Evolutionary conservation across 768 basidiomycete species (phyloP), one percentile per base, ranked within the genome.

Genomic region (Boletus huronensis): DNA sequence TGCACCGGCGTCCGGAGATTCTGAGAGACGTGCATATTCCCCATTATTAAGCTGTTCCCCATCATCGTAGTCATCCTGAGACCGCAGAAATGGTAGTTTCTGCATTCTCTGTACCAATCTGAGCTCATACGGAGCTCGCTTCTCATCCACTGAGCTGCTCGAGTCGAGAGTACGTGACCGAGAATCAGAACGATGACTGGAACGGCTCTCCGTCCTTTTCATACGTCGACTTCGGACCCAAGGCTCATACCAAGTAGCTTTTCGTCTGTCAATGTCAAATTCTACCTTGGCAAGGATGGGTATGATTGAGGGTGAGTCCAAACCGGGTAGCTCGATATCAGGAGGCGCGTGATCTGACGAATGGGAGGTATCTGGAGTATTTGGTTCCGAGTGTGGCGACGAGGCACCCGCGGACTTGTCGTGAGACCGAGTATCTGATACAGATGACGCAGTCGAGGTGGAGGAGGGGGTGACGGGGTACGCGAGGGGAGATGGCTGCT

Each of bases 281-380:
- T 98, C 94, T 13, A 98, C 84, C 70, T 95, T 95, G 46, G 93
- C 95, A 28, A 98, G 79, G 52, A 97, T 85, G 5, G 89, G 90
- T 50, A 92, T 83, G 23, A 90, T 72, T 25, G 85, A 81, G 44
- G 81, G 70, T 6, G 84, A 83, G 52, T 70, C 68, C 38, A 90
- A 76, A 7, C 88, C 89, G 5, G 88, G 85, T 10, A 90, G 77
- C 50, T 84, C 78, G 53, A 89, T 73, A 23, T 79, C 78, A 45
- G 78, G 74, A 16, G 76, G 76, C 4, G 71, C 77, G 9, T 69
- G 55, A 52, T 70, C 69, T 53, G 63, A 65, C 54, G 56, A 68
- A 56, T 19, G 76, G 39, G 83, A 82, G 4, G 80, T 80, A 58
- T 81, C 80, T 4, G 81, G 82, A 6, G 85, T 82, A 35, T 78